A percentile compares a stretch with the other conserved stretches of the same genome.
Evolutionary conservation across 2,329 filamentous ascomycete species (phyloP).

Genomic region (Didymella glomerata): DNA sequence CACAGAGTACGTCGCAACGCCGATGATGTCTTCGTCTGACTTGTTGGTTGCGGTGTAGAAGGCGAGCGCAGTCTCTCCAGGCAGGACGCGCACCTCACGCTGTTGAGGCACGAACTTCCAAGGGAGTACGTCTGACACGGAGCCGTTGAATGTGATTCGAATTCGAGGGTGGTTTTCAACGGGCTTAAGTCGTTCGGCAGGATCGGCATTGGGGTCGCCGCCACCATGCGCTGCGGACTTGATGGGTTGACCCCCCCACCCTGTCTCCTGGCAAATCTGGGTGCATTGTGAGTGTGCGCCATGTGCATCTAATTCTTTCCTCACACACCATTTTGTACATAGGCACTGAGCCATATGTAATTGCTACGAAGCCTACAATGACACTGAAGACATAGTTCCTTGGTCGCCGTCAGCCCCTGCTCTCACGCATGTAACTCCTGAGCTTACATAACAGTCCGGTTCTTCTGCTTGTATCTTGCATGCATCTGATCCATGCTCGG

Average conservation of each 20-base stretch:
- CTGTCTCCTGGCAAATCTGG: slow-evolving; percentile 82
- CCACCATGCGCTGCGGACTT: slow-evolving; percentile 75
- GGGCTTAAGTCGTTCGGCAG: slow-evolving; percentile 79
- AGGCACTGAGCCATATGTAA: slow-evolving; percentile 84
- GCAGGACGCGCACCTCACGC: slow-evolving; percentile 92
- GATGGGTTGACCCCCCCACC: slow-evolving; percentile 92
- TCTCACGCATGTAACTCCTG: too few species aligned
- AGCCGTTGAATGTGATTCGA: slow-evolving; percentile 94
- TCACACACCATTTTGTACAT: slow-evolving; percentile 81
- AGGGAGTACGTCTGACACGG: slow-evolving; percentile 90
- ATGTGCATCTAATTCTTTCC: background rate
- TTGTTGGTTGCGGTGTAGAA: slow-evolving; percentile 98
- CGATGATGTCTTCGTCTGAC: slow-evolving; percentile 91
- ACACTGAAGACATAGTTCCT: slow-evolving; percentile 80
- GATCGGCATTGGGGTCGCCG: slow-evolving; percentile 65
- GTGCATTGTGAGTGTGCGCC: background rate
- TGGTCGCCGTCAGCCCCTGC: slow-evolving; percentile 11
- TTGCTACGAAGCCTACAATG: slow-evolving; percentile 79
- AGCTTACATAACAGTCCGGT: slow-evolving; percentile 69
- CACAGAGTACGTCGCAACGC: slow-evolving; percentile 96
- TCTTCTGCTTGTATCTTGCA: slow-evolving; percentile 71
- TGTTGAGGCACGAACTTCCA: slow-evolving; percentile 99
- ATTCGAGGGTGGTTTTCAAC: slow-evolving; percentile 83
- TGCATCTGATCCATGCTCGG: slow-evolving; percentile 71
- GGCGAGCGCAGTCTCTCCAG: slow-evolving; percentile 93